Evolutionary conservation across 345 rosid species (phyloP).

Genomic region (Lenwebbia sp.): DNA sequence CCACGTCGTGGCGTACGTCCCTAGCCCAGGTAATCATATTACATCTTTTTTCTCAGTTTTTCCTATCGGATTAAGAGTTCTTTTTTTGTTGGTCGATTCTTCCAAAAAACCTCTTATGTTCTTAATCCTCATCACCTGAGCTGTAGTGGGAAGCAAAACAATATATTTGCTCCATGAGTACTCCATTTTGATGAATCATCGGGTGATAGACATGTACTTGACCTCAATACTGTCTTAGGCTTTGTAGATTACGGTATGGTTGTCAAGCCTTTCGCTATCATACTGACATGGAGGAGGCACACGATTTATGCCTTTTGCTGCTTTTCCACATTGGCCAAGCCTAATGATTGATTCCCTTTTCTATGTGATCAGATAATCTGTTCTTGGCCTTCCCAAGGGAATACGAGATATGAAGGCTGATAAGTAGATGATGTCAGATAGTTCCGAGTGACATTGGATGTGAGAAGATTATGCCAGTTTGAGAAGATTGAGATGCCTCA

Average conservation of each 20-base stretch:
- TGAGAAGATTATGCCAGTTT: fast-evolving
- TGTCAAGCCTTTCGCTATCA: neutral
- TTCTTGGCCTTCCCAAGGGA: neutral
- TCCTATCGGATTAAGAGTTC: neutral
- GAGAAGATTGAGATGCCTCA: neutral
- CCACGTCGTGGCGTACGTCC: neutral
- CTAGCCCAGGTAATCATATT: neutral
- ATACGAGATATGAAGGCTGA: neutral
- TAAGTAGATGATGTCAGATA: neutral
- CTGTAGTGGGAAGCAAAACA: neutral
- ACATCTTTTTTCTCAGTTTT: neutral
- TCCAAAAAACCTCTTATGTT: neutral
- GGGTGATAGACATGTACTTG: neutral
- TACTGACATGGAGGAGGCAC: neutral
- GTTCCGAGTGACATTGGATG: neutral
- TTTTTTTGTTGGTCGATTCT: neutral
- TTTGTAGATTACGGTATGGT: neutral
- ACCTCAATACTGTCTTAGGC: neutral
- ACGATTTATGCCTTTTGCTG: neutral
- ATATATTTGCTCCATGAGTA: too few species aligned
- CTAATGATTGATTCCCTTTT: neutral
- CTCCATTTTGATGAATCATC: neutral
- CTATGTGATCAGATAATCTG: neutral
- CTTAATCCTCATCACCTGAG: neutral
- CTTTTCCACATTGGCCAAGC: neutral